Evolutionary conservation across 768 basidiomycete species (phyloP), one percentile per base, ranked within the genome.

Genomic region (Tephrocybe rancida): DNA sequence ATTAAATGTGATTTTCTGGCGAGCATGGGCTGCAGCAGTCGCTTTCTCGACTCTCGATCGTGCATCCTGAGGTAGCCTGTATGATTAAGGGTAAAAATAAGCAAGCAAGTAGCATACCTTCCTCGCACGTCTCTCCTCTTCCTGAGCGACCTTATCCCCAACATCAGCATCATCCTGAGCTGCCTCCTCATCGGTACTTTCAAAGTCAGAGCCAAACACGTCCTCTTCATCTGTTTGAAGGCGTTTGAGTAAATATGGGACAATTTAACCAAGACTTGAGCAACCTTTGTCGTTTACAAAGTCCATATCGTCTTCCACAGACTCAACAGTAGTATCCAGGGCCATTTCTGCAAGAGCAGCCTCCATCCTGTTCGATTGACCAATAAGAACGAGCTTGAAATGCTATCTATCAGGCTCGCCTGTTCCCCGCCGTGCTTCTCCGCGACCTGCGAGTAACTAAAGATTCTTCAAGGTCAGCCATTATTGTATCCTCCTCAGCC

Each of bases 191-290:
- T 93, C 92, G 0, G 92, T 93, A 58, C 87, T 90, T 57, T 85
- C 88, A 62, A 95, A 94, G 66, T 94, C 92, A 9, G 88, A 90
- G 58, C 80, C 90, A 54, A 92, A 90, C 7, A 87, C 66, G 62
- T 93, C 91, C 59, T 89, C 85, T 66, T 95, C 92, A 47, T 90
- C 92, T 91, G 62, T 43, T n/a, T n/a, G n/a, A n/a, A 38, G 50
- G 25, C 10, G 49, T 60, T 21, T n/a, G n/a, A n/a, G 58, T 37
- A 4, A 37, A 4, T 37, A 13, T 9, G 35, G 7, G 10, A 30
- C 29, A 9, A 37, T 37, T 9, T 37, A 5, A 16, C 4, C 10
- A 16, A 37, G 35, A 4, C 10, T 19, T 13, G 18, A 54, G 19
- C 11, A 11, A 86, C 90, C 88, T 64, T 83, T 87, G 19, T 80